phyloP scores from a whole-genome alignment of 2,329 filamentous ascomycete genomes.

The Colletotrichum abscissum region DNA sequence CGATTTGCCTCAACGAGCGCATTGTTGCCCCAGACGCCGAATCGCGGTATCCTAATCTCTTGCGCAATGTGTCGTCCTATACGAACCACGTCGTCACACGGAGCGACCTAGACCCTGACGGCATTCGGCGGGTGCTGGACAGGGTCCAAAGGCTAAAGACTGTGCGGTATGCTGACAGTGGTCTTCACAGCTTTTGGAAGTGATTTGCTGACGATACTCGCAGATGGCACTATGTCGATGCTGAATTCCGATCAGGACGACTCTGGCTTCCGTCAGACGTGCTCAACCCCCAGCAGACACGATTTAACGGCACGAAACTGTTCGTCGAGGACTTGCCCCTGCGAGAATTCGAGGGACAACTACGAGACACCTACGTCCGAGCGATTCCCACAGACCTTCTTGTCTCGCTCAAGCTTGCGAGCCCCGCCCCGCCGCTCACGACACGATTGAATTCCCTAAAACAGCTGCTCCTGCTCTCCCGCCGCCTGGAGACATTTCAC shows the following conservation, averaged over 20 bases:
- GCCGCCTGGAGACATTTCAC: constrained; percentile 50
- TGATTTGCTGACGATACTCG: background rate
- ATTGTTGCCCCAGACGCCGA: constrained; percentile 50
- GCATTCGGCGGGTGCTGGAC: constrained; percentile 49
- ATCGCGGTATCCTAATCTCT: constrained; percentile 44
- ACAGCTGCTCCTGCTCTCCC: constrained; percentile 51
- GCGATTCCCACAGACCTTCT: constrained; percentile 52
- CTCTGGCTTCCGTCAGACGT: constrained; percentile 54
- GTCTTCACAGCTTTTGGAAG: background rate
- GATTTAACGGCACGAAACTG: constrained; percentile 45
- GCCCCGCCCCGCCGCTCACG: constrained; percentile 53
- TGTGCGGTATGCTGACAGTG: constrained; percentile 48
- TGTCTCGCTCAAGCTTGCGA: constrained; percentile 53
- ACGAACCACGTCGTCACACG: constrained; percentile 54
- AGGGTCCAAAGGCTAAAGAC: constrained; percentile 50
- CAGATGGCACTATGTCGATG: constrained; percentile 54
- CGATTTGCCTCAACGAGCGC: constrained; percentile 49
- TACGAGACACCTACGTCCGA: constrained; percentile 49
- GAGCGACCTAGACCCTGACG: constrained; percentile 51
- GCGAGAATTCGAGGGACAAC: constrained; percentile 47
- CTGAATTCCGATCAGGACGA: constrained; percentile 40
- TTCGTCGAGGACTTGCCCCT: constrained; percentile 55
- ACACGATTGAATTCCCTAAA: constrained; percentile 55
- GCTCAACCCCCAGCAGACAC: constrained; percentile 45
- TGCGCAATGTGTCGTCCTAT: constrained; percentile 49